Evolutionary conservation across 1,139 yeast species (phyloP).

Genomic region (Sugiyamaella grinbergsii): DNA sequence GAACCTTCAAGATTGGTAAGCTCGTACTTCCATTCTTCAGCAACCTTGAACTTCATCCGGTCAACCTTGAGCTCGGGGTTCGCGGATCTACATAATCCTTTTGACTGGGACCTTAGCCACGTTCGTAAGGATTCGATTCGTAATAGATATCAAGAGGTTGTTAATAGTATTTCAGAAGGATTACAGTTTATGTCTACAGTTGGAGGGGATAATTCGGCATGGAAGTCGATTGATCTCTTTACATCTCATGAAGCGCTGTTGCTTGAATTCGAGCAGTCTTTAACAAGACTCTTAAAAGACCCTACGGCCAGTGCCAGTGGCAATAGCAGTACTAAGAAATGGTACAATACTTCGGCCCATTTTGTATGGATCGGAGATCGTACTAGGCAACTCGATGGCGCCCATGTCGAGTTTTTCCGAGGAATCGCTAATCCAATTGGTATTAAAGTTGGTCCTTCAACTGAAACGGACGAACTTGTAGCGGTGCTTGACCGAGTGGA

Average conservation of each 20-base stretch:
- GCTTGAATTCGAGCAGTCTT: conserved; percentile 47
- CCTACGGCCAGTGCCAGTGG: conserved; percentile 25
- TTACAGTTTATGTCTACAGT: conserved; percentile 46
- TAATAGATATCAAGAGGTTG: conserved; percentile 45
- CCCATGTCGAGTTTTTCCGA: conserved; percentile 50
- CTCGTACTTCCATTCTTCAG: conserved; percentile 51
- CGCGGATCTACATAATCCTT: conserved; percentile 47
- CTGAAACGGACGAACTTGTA: conserved; percentile 45
- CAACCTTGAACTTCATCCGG: conserved; percentile 48
- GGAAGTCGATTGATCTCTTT: conserved; percentile 44
- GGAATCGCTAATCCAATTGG: conserved; percentile 50
- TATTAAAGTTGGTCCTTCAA: conserved; percentile 49
- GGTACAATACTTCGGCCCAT: conserved; percentile 49
- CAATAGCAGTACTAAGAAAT: conserved; percentile 28
- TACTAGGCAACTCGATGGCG: conserved; percentile 49
- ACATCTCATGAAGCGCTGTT: conserved; percentile 49
- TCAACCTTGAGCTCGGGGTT: conserved; percentile 44
- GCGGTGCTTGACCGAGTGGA: conserved; percentile 46
- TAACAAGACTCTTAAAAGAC: conserved; percentile 42
- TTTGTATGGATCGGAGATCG: conserved; percentile 52
- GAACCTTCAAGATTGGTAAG: conserved; percentile 48
- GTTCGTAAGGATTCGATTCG: conserved; percentile 44
- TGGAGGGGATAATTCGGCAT: conserved; percentile 41
- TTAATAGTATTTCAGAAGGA: conserved; percentile 44
- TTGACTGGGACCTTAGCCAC: conserved; percentile 48